Evolutionary conservation across 331 rosid genomes (phyloP).

Genomic region (Telfairia occidentalis): DNA sequence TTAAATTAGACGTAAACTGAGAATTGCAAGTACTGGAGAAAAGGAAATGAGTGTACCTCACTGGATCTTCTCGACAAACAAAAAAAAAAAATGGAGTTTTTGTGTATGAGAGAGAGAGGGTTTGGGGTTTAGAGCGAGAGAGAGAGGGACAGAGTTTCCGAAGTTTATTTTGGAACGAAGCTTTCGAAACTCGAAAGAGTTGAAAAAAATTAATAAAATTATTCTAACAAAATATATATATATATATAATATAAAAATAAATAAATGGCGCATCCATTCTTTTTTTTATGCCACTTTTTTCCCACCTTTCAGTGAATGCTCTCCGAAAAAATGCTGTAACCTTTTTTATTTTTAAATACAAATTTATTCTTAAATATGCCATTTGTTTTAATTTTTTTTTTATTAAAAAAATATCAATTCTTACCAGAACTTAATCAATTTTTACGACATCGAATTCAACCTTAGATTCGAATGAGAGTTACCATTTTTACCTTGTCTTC

Average conservation of each 20-base stretch:
- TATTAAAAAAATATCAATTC: too few species aligned
- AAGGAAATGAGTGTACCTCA: conserved; percentile 30
- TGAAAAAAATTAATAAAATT: neutral
- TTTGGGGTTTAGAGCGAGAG: conserved; percentile 35
- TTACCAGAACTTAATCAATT: too few species aligned
- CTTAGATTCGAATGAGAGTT: too few species aligned
- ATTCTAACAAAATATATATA: neutral
- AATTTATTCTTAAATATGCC: too few species aligned
- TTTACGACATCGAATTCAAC: too few species aligned
- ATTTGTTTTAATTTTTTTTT: too few species aligned
- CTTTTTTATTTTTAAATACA: too few species aligned
- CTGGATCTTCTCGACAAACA: conserved; percentile 38
- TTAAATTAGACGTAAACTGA: conserved; percentile 14
- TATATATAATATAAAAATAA: neutral
- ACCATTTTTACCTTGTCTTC: too few species aligned
- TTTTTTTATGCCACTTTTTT: neutral
- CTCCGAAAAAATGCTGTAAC: neutral
- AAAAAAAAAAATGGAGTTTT: conserved; percentile 12
- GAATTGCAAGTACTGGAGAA: neutral
- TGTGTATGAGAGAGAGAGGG: conserved; percentile 11
- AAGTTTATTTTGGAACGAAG: conserved; percentile 3
- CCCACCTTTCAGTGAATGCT: neutral
- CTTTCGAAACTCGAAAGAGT: neutral
- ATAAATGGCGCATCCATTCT: neutral
- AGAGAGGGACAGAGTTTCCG: conserved; percentile 26